Evolutionary conservation across 164 flowering plant genomes (phyloP).

Genomic region (Vitis amurensis): DNA sequence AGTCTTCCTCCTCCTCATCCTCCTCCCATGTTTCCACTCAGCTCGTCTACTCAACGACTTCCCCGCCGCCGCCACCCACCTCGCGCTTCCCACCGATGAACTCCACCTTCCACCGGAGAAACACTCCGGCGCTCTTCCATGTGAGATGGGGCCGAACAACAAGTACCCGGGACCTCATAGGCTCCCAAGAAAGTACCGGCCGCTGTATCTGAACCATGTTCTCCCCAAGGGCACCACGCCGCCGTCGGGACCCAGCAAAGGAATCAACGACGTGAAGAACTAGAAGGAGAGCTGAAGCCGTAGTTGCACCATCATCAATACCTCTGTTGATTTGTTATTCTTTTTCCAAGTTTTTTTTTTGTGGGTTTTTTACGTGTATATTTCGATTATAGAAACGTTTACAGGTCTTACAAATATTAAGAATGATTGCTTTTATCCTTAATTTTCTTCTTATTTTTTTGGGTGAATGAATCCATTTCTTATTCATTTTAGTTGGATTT

Average conservation of each 20-base stretch:
- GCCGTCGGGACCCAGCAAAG: constrained; percentile 49
- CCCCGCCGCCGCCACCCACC: not conserved
- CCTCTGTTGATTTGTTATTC: too few species aligned
- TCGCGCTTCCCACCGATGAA: constrained; percentile 3
- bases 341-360: too few species aligned
- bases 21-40: not conserved
- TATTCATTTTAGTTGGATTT: too few species aligned
- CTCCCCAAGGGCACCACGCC: constrained; percentile 41
- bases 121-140: not conserved
- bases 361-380: too few species aligned
- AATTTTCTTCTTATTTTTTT: too few species aligned
- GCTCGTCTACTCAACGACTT: not conserved
- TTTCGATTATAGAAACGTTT: too few species aligned
- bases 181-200: constrained; percentile 17
- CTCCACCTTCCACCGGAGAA: not conserved
- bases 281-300: constrained; percentile 1
- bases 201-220: constrained; percentile 21
- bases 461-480: too few species aligned
- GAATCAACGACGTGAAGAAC: constrained; percentile 24
- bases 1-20: not conserved
- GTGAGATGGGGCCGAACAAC: constrained; percentile 1
- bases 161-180: not conserved
- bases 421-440: too few species aligned
- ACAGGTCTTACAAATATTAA: too few species aligned
- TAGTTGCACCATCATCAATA: too few species aligned